These are phyloP conservation scores for Colletotrichum spaethianum DNA, from an alignment of 2,329 filamentous ascomycete genomes.

Conservation along the genomic window DNA sequence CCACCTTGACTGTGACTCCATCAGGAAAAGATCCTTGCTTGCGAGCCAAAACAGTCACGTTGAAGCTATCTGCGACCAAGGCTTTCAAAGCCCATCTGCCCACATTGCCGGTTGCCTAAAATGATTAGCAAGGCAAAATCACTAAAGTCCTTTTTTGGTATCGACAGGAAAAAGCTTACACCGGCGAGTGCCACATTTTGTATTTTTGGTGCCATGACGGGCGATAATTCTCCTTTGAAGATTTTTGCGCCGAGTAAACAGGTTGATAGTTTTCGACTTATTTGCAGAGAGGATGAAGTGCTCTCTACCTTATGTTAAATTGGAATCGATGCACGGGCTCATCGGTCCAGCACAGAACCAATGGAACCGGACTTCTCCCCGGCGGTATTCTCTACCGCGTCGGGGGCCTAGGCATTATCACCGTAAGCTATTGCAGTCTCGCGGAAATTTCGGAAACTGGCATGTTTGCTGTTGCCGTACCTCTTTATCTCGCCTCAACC, in stretches of 20 bases:
- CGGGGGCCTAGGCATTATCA: neutral
- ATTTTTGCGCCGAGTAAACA: neutral
- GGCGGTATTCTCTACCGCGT: neutral
- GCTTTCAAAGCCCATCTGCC: slow-evolving; percentile 50
- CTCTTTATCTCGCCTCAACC: neutral
- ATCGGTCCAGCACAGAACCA: neutral
- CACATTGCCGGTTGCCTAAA: slow-evolving; percentile 51
- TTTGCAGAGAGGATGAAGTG: neutral
- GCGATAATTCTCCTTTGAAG: fast-evolving
- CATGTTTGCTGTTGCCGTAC: neutral
- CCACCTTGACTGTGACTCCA: slow-evolving; percentile 58
- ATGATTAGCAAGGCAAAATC: neutral
- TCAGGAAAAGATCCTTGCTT: slow-evolving; percentile 44
- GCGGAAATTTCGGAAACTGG: neutral
- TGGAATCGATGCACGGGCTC: too few species aligned
- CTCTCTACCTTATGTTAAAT: neutral
- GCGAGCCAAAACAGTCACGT: slow-evolving; percentile 69
- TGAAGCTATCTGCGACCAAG: slow-evolving; percentile 51
- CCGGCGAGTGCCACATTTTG: slow-evolving; percentile 56
- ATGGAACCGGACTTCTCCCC: too few species aligned
- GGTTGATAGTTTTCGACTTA: neutral
- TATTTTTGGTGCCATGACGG: slow-evolving; percentile 40
- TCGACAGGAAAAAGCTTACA: slow-evolving; percentile 40
- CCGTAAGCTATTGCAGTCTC: slow-evolving; percentile 6
- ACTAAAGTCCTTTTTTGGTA: too few species aligned